Percentiles rank a stretch among this genome's conserved stretches.
These are phyloP conservation scores for Cryphonectria carpinicola DNA, from an alignment of 2,329 filamentous ascomycete genomes.

Conservation along the genomic window DNA sequence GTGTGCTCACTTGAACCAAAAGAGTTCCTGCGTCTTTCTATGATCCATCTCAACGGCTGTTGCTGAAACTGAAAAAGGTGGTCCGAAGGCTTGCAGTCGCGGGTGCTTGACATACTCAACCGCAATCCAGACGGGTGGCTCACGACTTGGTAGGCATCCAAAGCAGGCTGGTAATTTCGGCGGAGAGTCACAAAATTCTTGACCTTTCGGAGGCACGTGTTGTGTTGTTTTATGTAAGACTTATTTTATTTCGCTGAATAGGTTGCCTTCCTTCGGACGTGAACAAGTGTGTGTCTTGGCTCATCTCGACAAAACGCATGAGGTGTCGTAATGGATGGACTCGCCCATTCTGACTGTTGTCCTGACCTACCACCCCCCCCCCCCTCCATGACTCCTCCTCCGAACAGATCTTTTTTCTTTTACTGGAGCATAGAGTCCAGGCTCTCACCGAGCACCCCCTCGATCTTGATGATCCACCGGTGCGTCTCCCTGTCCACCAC, in stretches of 20 bases:
- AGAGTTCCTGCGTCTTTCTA: background rate
- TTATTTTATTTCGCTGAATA: background rate
- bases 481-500: constrained; percentile 87
- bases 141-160: background rate
- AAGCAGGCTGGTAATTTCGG: background rate
- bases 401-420: constrained; percentile 5
- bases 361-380: background rate
- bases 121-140: background rate
- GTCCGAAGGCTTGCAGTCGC: background rate
- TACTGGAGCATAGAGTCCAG: constrained; percentile 91
- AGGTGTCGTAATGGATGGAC: background rate
- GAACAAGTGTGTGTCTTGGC: background rate
- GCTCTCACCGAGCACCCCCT: constrained; percentile 86
- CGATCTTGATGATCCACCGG: constrained; percentile 88
- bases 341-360: background rate
- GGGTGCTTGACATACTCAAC: background rate
- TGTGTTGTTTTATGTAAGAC: background rate
- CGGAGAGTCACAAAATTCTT: background rate
- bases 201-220: background rate
- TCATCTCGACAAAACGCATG: background rate
- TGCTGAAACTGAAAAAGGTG: background rate
- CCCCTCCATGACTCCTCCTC: no score
- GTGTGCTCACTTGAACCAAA: background rate
- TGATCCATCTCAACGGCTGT: background rate
- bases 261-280: background rate